A percentile compares a stretch with the other conserved stretches of the same genome.
Conservation (phyloP, 2,329 filamentous ascomycete genomes). For the Xylariaceae sp. region DNA sequence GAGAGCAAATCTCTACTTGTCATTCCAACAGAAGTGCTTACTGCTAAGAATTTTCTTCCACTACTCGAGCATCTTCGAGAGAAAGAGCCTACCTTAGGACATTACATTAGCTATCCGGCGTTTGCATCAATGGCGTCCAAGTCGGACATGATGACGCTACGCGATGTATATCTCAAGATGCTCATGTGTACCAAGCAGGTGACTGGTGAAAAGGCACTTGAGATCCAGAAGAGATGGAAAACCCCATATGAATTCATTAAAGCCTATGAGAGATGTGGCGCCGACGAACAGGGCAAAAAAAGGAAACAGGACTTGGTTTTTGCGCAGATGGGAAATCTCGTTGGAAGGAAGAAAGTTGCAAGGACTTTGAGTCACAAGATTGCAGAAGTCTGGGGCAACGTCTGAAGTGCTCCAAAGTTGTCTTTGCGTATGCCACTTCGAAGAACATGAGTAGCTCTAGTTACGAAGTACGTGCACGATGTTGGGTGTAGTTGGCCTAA, state of each 20-base stretch:
- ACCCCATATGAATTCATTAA: slow-evolving; percentile 76
- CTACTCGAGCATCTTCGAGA: slow-evolving; percentile 65
- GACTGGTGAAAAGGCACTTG: slow-evolving; percentile 78
- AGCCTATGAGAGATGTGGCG: slow-evolving; percentile 66
- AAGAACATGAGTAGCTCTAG: not conserved
- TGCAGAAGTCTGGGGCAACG: slow-evolving; percentile 73
- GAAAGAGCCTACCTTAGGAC: slow-evolving; percentile 56
- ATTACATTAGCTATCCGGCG: slow-evolving; percentile 72
- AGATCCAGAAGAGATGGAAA: slow-evolving; percentile 80
- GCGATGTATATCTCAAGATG: slow-evolving; percentile 84
- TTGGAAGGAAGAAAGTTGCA: slow-evolving; percentile 72
- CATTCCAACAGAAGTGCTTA: slow-evolving; percentile 70
- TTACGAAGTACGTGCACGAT: not conserved
- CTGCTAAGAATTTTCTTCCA: slow-evolving; percentile 69
- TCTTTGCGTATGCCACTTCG: not conserved
- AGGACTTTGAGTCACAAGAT: slow-evolving; percentile 72
- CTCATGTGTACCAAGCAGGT: slow-evolving; percentile 80
- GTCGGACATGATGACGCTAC: slow-evolving; percentile 73
- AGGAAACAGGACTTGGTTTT: slow-evolving; percentile 67
- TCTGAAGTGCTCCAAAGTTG: not conserved
- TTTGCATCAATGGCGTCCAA: slow-evolving; percentile 79
- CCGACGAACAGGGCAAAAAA: slow-evolving; percentile 57
- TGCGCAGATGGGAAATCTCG: slow-evolving; percentile 60
- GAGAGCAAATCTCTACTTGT: slow-evolving; percentile 63
- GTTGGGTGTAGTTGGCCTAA: not conserved